phyloP scores from a whole-genome alignment of 2,329 filamentous ascomycete genomes.

The Karstenula rhodostoma region DNA sequence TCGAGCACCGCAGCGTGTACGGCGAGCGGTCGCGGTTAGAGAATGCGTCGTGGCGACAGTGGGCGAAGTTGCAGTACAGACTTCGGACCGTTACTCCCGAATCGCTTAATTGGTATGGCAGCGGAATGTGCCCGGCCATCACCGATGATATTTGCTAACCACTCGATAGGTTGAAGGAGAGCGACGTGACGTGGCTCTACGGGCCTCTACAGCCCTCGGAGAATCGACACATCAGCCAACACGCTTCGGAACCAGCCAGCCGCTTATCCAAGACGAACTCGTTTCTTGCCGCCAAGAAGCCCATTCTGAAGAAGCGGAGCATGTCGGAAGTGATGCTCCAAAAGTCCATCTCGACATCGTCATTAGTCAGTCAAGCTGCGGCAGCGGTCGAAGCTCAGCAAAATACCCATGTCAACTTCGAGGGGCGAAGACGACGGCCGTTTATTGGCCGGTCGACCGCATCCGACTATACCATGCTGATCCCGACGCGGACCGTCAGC shows the following conservation, averaged over 20 bases:
- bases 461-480: constrained; percentile 72
- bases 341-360: constrained; percentile 85
- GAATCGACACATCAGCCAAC: constrained; percentile 60
- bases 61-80: constrained; percentile 91
- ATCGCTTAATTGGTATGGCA: constrained; percentile 85
- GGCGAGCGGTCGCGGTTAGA: constrained; percentile 84
- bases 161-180: constrained; percentile 83
- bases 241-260: constrained; percentile 60
- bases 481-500: constrained; percentile 68
- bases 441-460: constrained; percentile 65
- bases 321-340: constrained; percentile 97
- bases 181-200: constrained; percentile 97
- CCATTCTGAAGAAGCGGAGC: constrained; percentile 94
- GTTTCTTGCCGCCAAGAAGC: constrained; percentile 77
- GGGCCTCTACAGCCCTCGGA: constrained; percentile 83
- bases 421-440: constrained; percentile 60
- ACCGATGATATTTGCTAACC: constrained; percentile 39
- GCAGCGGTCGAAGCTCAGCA: constrained; percentile 88
- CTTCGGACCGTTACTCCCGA: constrained; percentile 90
- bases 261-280: constrained; percentile 70
- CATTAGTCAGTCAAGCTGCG: constrained; percentile 86
- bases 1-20: constrained; percentile 79
- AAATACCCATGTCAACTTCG: constrained; percentile 58
- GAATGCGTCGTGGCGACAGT: constrained; percentile 96
- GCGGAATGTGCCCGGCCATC: constrained; percentile 22